Percentiles rank a stretch among this genome's conserved stretches.
These are phyloP conservation scores for Ramalina peruviana DNA, from an alignment of 495 filamentous ascomycete species.

Conservation along the genomic window DNA sequence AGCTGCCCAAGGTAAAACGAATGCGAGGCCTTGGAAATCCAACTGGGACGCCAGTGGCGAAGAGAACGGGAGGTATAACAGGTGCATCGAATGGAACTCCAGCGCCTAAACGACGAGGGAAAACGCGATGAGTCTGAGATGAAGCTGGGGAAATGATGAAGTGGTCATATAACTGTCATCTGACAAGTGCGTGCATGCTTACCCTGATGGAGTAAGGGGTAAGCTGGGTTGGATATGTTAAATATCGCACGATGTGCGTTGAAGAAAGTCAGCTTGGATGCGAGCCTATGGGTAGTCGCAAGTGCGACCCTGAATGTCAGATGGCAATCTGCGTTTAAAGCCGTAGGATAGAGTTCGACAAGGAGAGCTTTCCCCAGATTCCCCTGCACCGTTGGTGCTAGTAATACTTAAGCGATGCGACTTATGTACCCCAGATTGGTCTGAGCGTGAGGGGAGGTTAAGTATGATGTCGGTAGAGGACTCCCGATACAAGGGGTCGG, in stretches of 20 bases:
- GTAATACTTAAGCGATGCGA: neutral
- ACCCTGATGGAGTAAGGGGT: too few species aligned
- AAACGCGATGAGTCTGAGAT: neutral
- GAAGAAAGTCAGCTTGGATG: neutral
- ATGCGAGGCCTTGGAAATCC: constrained; percentile 9
- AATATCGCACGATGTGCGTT: too few species aligned
- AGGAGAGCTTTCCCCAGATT: neutral
- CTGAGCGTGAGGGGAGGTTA: neutral
- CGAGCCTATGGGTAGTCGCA: constrained; percentile 7
- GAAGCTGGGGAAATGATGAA: neutral
- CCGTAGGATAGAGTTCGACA: neutral
- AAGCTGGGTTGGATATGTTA: too few species aligned
- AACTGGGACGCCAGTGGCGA: constrained; percentile 13
- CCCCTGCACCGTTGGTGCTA: neutral
- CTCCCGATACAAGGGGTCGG: too few species aligned
- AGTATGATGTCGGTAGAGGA: too few species aligned
- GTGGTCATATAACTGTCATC: neutral
- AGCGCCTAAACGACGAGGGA: constrained; percentile 13
- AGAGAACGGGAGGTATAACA: constrained; percentile 9
- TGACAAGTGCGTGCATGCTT: neutral
- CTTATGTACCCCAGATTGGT: constrained; percentile 1
- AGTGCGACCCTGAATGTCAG: neutral
- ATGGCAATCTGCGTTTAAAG: neutral
- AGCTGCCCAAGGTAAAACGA: constrained; percentile 11
- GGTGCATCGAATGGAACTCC: constrained; percentile 12